A percentile compares a stretch with the other conserved stretches of the same genome.
Evolutionary conservation across 1,139 yeast species (phyloP).

Genomic region (Yamadazyma jaroonii): DNA sequence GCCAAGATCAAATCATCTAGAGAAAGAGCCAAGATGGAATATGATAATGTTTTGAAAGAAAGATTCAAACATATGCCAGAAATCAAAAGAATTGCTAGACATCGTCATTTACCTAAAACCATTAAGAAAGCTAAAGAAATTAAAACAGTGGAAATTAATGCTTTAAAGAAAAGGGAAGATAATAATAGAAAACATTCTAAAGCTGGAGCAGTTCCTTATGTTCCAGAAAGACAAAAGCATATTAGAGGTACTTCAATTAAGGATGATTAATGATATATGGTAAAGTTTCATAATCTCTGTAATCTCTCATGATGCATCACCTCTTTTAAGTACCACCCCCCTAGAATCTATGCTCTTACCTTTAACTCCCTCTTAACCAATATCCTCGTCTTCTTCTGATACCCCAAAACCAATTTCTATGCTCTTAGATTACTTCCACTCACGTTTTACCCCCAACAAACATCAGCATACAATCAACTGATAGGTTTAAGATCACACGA

Average conservation of each 20-base stretch:
- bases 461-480: not conserved
- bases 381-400: too few relatives aligned
- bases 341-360: too few relatives aligned
- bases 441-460: too few relatives aligned
- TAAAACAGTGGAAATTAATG: conserved; percentile 67
- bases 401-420: too few relatives aligned
- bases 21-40: conserved; percentile 81
- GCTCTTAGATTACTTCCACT: too few relatives aligned
- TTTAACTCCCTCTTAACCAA: too few relatives aligned
- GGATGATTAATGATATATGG: conserved; percentile 18
- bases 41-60: conserved; percentile 87
- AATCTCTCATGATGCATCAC: too few relatives aligned
- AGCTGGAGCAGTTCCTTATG: conserved; percentile 61
- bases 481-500: conserved; percentile 7
- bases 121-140: conserved; percentile 88
- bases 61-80: conserved; percentile 97
- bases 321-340: too few relatives aligned
- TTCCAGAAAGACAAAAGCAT: conserved; percentile 79
- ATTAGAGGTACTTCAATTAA: conserved; percentile 79
- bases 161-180: conserved; percentile 76
- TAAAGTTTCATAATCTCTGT: too few relatives aligned
- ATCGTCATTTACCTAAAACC: conserved; percentile 85
- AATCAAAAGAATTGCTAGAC: conserved; percentile 82
- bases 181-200: conserved; percentile 79
- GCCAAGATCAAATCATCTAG: conserved; percentile 77